Base-by-base conservation (phyloP, 2,329 filamentous ascomycete species). In the Beauveria sp. region DNA sequence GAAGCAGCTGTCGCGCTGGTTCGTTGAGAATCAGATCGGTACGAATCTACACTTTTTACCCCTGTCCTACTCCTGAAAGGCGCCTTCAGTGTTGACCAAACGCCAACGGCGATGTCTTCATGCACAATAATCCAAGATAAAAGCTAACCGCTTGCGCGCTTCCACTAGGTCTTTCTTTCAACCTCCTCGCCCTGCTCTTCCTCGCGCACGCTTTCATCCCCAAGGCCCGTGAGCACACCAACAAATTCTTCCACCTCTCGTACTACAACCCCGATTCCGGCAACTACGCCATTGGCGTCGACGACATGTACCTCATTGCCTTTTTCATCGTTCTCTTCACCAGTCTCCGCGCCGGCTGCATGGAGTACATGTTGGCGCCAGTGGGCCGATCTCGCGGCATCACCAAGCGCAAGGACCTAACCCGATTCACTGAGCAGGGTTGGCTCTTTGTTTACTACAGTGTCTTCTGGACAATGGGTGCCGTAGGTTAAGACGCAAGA, bases 341-440 rank as follows among this genome's bases (percentile, higher is more conserved):
- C 2, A 92, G 90, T 24, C 80, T 97, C 56, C 88, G 94, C 62
- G 92, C 91, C 44, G 86, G 85, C 57, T 80, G 84, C 61, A 96
- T 97, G 85, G 92, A 97, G 72, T 94, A 96, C 76, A 69, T 96
- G 14, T 81, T 97, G 56, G 85, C 85, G 22, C 94, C 93, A 7
- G 75, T 96, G 61, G 92, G 89, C 48, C 86, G 84, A 65, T 77
- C 80, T 53, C 81, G 83, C 64, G 93, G 93, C 41, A 84, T 97
- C 67, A 81, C 82, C 67, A 90, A 88, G 70, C 81, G 80, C 71
- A 97, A 96, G 77, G 85, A 86, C 52, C 78, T 88, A 63, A 84
- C 90, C 54, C 84, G 94, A 62, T 96, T 97, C 76, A 91, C 91
- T 64, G 94, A 99, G 77, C 94, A 99, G 77, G 91, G 88, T 52